Evolutionary conservation across 306 rosid genomes (phyloP), one percentile per base, ranked within the genome.

Genomic region (Sicyos baderoa): DNA sequence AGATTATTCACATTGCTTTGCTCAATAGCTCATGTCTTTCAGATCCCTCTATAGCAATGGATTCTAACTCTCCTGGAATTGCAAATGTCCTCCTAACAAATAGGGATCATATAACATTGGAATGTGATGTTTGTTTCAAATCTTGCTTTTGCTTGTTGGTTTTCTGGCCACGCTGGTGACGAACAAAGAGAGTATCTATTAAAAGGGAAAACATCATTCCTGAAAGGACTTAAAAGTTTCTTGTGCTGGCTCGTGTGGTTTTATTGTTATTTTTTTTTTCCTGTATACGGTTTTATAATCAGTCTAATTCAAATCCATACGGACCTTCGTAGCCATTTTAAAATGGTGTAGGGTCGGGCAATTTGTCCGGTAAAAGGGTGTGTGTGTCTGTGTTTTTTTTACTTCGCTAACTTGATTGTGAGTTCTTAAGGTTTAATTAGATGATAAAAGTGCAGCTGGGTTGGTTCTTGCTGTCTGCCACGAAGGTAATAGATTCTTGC

Each of bases 401-500:
- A n/a, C 54, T 22, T 45, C 0, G 3, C 71, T 65, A 47, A 66
- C 55, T 11, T 21, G 13, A 47, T 47, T 66, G 55, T 66, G 71
- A 66, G 71, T 47, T 66, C 14, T 66, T 23, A 63, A 44, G 19
- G 55, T 65, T 18, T 9, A 65, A 44, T 21, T 65, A 65, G 54
- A 65, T 65, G 71, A 12, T 45, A 45, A 7, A 45, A 65, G 21
- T 22, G 35, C 12, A 18, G 47, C 71, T 22, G 14, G 32, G 54
- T 29, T 65, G 70, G 70, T 45, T 65, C 19, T 54, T 14, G 54
- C 54, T 12, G 54, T 45, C 71, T 47, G 21, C 54, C 22, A 23
- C 54, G 14, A 5, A 22, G 42, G 54, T 66, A 5, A 55, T 66
- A 54, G 21, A 66, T 47, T 22, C 40, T 47, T 66, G 55, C 71